These are phyloP conservation scores for Pinguiococcus pyrenoidosus DNA, from an alignment of 108 stramenopile species.

Conservation along the genomic window DNA sequence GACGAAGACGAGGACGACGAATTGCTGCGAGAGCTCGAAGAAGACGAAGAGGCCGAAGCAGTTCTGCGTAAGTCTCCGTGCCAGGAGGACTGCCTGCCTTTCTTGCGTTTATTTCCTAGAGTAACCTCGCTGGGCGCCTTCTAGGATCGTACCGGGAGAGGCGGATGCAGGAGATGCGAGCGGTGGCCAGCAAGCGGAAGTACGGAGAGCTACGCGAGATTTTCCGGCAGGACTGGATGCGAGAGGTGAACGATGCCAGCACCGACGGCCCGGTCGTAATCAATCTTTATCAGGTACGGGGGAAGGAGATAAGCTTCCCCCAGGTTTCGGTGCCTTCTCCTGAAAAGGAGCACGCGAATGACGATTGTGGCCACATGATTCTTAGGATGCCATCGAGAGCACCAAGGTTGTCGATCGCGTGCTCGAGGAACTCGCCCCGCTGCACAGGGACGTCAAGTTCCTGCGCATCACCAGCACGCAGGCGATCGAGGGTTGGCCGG, in stretches of 20 bases:
- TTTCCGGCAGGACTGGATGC: constrained; percentile 31
- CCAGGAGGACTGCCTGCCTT: too few species aligned
- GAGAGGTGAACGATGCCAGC: constrained; percentile 42
- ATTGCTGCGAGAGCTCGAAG: not conserved
- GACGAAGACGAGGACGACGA: too few species aligned
- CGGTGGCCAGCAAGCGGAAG: constrained; percentile 12
- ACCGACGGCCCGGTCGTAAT: constrained; percentile 24
- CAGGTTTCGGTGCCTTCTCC: too few species aligned
- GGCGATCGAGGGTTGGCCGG: constrained; percentile 81
- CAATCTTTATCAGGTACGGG: constrained; percentile 30
- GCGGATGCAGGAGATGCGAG: constrained; percentile 29
- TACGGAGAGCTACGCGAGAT: constrained; percentile 37
- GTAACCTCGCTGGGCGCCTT: too few species aligned
- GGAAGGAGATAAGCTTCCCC: too few species aligned
- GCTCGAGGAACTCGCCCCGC: constrained; percentile 21
- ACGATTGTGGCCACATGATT: too few species aligned
- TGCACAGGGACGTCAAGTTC: constrained; percentile 51
- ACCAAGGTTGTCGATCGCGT: constrained; percentile 2
- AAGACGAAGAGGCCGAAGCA: too few species aligned
- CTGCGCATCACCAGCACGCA: constrained; percentile 54
- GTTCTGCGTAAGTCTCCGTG: too few species aligned
- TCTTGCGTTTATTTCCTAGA: too few species aligned
- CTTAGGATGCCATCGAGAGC: constrained; percentile 30
- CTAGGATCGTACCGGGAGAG: constrained; percentile 6
- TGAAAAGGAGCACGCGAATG: too few species aligned